Base-by-base conservation (phyloP, 768 basidiomycete species). In the Leucosporidium creatinivorum region DNA sequence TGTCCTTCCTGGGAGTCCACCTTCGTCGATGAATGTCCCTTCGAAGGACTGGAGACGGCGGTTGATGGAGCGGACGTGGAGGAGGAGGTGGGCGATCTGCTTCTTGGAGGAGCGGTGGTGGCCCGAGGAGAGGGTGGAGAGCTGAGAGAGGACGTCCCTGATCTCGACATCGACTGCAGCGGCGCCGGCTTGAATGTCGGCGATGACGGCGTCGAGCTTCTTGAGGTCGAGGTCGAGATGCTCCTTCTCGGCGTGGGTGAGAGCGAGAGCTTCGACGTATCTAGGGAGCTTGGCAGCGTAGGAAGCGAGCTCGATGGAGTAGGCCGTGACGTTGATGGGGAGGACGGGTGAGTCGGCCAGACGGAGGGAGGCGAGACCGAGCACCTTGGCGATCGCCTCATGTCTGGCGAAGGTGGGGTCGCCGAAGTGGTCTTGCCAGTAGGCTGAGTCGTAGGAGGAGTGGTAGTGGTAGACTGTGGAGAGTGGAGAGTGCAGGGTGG, bases 341-440 rank as follows among this genome's bases (percentile, higher is more conserved):
- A 77, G 47, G 12, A 76, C 60, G 3, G 69, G 51, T 21, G 64
- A 63, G 28, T 73, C 68, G 7, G 73, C 58, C 9, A 76, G 54
- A 4, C 73, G 60, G 12, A 75, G 64, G 17, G 61, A 28, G 4
- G 69, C 61, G 6, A 76, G 52, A 4, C 73, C 75, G 8, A 74
- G 36, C 0, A 76, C 68, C 30, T 74, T 72, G 8, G 74, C 49
- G 19, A 75, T 61, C 15, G 70, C 71, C 52, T 69, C 66, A 61
- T 91, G 88, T 57, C 85, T 83, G 76, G 84, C 79, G 80, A 89
- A 92, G 25, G 83, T 84, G 48, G 87, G 86, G 75, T 92, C 91
- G 25, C 83, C 88, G 69, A 87, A 91, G 61, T 82, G 74, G 70
- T 88, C 85, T 76, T 88, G 86, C 86, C 86, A 93, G 55, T 80